These are phyloP conservation scores for Blastocystis sp. DNA, from an alignment of 352 stramenopile species.

Conservation along the genomic window DNA sequence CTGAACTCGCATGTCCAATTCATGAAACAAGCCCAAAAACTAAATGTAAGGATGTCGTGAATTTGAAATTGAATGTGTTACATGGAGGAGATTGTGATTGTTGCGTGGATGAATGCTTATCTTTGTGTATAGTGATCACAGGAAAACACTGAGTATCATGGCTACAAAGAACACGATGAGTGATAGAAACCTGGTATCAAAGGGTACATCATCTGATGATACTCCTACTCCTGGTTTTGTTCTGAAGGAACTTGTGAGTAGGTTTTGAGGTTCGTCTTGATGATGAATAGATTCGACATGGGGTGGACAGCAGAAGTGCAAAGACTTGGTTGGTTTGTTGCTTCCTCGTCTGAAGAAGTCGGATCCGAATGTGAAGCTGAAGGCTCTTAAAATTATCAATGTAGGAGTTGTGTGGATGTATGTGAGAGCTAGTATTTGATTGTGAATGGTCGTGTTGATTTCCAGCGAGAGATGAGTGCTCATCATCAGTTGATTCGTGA, in stretches of 20 bases:
- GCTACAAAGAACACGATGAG: slow-evolving; percentile 63
- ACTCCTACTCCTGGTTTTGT: slow-evolving; percentile 61
- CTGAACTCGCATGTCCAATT: neutral
- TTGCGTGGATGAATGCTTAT: neutral
- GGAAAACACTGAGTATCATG: neutral
- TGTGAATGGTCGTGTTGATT: slow-evolving; percentile 56
- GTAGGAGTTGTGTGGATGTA: neutral
- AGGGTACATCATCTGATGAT: slow-evolving; percentile 49
- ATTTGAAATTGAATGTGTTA: neutral
- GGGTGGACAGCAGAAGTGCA: slow-evolving; percentile 47
- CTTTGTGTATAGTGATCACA: neutral
- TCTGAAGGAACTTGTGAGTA: slow-evolving; percentile 60
- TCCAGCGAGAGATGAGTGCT: slow-evolving; percentile 56
- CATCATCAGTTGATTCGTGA: slow-evolving; percentile 47
- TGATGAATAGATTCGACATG: slow-evolving; percentile 16
- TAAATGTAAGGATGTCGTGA: neutral
- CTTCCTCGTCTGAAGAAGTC: slow-evolving; percentile 59
- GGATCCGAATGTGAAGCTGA: slow-evolving; percentile 60
- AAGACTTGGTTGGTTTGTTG: slow-evolving; percentile 28
- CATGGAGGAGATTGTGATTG: neutral
- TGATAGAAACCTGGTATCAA: slow-evolving; percentile 60
- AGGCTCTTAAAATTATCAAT: slow-evolving; percentile 61
- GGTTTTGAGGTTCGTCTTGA: neutral
- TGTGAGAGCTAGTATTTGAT: slow-evolving; percentile 28
- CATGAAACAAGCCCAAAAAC: slow-evolving; percentile 2